Evolutionary conservation across 352 stramenopile genomes (phyloP), one percentile per base, ranked within the genome.

Genomic region (Pythium apleroticum): DNA sequence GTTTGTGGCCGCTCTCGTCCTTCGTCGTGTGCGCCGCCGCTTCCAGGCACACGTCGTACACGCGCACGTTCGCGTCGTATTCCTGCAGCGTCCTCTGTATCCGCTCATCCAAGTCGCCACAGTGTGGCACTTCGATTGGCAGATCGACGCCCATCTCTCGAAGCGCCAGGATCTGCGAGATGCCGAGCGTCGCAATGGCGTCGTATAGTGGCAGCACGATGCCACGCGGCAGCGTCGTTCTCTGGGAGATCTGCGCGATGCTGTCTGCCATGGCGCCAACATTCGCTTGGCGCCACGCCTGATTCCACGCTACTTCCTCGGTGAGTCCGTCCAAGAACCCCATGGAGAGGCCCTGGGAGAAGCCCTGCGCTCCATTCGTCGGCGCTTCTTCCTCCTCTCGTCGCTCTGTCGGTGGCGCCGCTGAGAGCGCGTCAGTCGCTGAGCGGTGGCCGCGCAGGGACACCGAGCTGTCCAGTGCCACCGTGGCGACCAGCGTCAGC

Each of bases 91-190:
- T 55, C 41, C 72, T 61, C 30, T 71, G 68, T 35, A 85, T 76
- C 8, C 61, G 49, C 33, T 63, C 46, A 35, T 71, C 60, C 15
- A 90, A 79, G 63, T 89, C 79, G 12, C 79, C 77, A 49, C 81
- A 90, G 52, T 89, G 79, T 14, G 79, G 79, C 28, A 90, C 69
- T 50, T 89, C 81, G 60, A 86, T 80, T 17, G 81, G 79, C 24
- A 90, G 28, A 24, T 80, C 60, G 19, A 89, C 68, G 2, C 68
- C 65, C 24, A 88, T 57, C 10, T 52, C 70, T 11, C 80, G 77
- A 12, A 89, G 56, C 53, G 84, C 74, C 41, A 85, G 56, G 52
- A 90, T 76, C 14, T 81, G 60, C 12, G 81, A 90, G 33, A 85
- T 64, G 20, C 81, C 81, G 4, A 89, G 60, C 27, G 59, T 50